Conservation (phyloP, 768 basidiomycete species). For the Lactarius sanguifluus region DNA sequence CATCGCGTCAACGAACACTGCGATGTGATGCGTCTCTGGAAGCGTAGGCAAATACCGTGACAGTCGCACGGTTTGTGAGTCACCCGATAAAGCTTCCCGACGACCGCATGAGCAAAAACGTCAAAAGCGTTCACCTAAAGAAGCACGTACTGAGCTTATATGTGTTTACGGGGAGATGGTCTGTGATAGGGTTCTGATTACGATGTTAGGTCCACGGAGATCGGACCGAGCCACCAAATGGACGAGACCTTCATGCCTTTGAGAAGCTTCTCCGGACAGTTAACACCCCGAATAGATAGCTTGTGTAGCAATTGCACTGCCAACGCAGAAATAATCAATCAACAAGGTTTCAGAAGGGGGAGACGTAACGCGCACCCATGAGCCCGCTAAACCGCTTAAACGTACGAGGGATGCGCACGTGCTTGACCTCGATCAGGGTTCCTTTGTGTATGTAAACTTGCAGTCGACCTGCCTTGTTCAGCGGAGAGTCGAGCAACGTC, state of each 20-base stretch:
- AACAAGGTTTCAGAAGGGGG: neutral
- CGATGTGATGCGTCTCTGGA: slow-evolving; percentile 84
- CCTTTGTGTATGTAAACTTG: slow-evolving; percentile 99
- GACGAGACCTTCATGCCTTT: slow-evolving; percentile 86
- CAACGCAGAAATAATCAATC: slow-evolving; percentile 5
- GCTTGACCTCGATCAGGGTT: slow-evolving; percentile 97
- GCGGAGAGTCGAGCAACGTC: slow-evolving; percentile 93
- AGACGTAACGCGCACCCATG: slow-evolving; percentile 67
- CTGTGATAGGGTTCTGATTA: slow-evolving; percentile 83
- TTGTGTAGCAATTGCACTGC: slow-evolving; percentile 96
- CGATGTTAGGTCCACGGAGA: slow-evolving; percentile 16
- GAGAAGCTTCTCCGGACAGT: slow-evolving; percentile 93
- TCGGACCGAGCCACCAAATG: slow-evolving; percentile 6
- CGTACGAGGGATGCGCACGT: slow-evolving; percentile 95
- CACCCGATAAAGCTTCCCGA: slow-evolving; percentile 79
- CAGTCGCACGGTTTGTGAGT: slow-evolving; percentile 77
- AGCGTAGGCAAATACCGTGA: slow-evolving; percentile 83
- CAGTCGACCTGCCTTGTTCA: slow-evolving; percentile 95
- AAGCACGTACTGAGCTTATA: slow-evolving; percentile 83
- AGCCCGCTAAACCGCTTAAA: slow-evolving; percentile 98
- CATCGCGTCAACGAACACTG: slow-evolving; percentile 98
- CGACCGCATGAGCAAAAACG: slow-evolving; percentile 13
- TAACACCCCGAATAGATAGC: slow-evolving; percentile 91
- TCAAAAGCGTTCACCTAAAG: neutral
- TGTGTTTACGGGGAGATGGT: slow-evolving; percentile 93